A percentile compares a stretch with the other conserved stretches of the same genome.
phyloP scores from a whole-genome alignment of 2,329 filamentous ascomycete genomes.

The Colletotrichum sp. region DNA sequence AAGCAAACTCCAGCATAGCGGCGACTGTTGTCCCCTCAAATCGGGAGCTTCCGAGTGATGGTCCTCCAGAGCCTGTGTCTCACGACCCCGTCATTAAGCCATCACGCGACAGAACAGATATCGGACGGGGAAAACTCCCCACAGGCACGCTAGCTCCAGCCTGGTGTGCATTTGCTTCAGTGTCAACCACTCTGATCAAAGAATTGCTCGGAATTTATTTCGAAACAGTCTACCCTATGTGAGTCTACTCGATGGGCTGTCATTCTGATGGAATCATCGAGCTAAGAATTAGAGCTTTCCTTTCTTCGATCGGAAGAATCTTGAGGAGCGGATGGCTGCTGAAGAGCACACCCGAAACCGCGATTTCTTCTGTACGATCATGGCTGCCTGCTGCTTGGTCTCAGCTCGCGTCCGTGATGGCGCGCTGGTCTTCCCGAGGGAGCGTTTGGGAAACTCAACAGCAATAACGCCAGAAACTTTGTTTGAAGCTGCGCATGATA shows the following conservation, averaged over 20 bases:
- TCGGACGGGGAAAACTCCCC: rapidly evolving
- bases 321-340: not conserved
- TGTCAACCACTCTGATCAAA: not conserved
- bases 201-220: not conserved
- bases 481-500: not conserved
- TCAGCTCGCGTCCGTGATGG: not conserved
- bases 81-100: too few species aligned
- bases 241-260: rapidly evolving
- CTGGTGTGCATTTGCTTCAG: not conserved
- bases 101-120: not conserved
- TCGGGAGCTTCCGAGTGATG: not conserved
- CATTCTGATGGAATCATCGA: not conserved
- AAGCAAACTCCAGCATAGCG: not conserved
- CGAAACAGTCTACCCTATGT: not conserved
- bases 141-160: not conserved
- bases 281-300: not conserved
- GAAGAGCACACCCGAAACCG: not conserved
- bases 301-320: not conserved
- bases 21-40: rapidly evolving
- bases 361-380: not conserved
- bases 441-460: not conserved
- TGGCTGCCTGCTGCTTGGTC: not conserved
- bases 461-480: not conserved
- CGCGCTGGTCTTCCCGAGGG: not conserved
- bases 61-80: not conserved